Evolutionary conservation across 1,284 basidiomycete species (phyloP), one percentile per base, ranked within the genome.

Genomic region (Cryptococcus wingfieldii): DNA sequence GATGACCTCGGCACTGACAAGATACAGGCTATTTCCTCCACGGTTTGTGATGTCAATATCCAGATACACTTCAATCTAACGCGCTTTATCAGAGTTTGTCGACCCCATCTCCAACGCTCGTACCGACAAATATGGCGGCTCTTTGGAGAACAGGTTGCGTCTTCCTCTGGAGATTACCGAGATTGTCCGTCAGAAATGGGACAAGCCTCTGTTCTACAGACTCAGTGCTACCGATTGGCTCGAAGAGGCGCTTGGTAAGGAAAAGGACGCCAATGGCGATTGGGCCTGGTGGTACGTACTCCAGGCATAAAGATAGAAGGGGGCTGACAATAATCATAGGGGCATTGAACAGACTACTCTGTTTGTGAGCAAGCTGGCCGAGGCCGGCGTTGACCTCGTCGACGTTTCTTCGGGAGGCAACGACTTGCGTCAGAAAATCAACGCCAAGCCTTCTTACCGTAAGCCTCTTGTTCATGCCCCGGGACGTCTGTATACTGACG

Each of bases 161-260:
- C 83, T 84, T 63, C 81, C 86, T 2, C 78, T 89, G 39, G 83
- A 83, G 49, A 61, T 90, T 47, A 74, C 83, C 51, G 68, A 81
- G 45, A 70, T 79, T 37, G 74, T 83, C 41, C 83, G 88, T 13
- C 75, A 78, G 38, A 80, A 76, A 9, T 89, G 86, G 86, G 65
- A 82, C 54, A 84, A 83, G 58, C 88, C 88, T 2, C 79, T 93
- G 6, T 88, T 90, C 72, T 83, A 86, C 51, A 81, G 88, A 51
- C 80, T 91, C 56, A 86, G 84, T 61, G 88, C 86, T 9, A 82
- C 81, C 4, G 88, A 92, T 63, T 90, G 87, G 87, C 83, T 84
- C n/a, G 84, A 86, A 56, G 83, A 62, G 6, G 54, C 54, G 19
- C 53, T 60, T 19, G 70, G 83, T 0, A 63, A 68, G 16, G 76